Conservation (phyloP, 306 rosid genomes). For the Astragalus membranaceus region DNA sequence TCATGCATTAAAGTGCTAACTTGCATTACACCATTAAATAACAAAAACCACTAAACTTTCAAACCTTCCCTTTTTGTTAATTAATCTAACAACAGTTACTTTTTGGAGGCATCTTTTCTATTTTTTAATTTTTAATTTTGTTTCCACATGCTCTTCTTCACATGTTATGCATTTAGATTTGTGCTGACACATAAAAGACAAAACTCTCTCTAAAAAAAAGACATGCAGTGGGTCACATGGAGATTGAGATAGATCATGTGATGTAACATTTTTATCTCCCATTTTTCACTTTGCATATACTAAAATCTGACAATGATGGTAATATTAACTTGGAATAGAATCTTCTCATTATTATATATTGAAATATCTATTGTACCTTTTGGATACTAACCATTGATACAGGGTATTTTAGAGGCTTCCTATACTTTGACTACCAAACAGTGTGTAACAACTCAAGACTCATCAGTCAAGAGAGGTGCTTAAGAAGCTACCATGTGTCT, state of each 20-base stretch:
- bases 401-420: constrained; percentile 27
- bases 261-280: constrained; percentile 22
- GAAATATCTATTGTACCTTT: constrained; percentile 28
- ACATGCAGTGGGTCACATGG: constrained; percentile 54
- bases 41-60: constrained; percentile 14
- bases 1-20: constrained; percentile 1
- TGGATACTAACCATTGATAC: constrained; percentile 17
- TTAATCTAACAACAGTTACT: constrained; percentile 11
- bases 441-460: constrained; percentile 20
- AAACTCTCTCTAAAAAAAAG: constrained; percentile 26
- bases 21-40: neutral
- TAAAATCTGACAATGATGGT: constrained; percentile 29
- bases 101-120: constrained; percentile 26
- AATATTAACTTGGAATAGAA: constrained; percentile 41
- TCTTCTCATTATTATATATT: constrained; percentile 27
- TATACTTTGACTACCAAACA: constrained; percentile 31
- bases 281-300: constrained; percentile 27
- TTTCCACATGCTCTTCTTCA: constrained; percentile 29
- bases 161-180: constrained; percentile 52
- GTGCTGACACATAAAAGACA: constrained; percentile 45
- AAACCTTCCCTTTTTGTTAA: constrained; percentile 23
- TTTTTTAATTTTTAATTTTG: constrained; percentile 1
- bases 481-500: neutral
- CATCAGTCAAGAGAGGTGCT: constrained; percentile 1
- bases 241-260: constrained; percentile 47